Percentiles rank a stretch among this genome's conserved stretches.
Evolutionary conservation across 2,329 filamentous ascomycete genomes (phyloP).

Genomic region (Hymenoscyphus fraxineus): DNA sequence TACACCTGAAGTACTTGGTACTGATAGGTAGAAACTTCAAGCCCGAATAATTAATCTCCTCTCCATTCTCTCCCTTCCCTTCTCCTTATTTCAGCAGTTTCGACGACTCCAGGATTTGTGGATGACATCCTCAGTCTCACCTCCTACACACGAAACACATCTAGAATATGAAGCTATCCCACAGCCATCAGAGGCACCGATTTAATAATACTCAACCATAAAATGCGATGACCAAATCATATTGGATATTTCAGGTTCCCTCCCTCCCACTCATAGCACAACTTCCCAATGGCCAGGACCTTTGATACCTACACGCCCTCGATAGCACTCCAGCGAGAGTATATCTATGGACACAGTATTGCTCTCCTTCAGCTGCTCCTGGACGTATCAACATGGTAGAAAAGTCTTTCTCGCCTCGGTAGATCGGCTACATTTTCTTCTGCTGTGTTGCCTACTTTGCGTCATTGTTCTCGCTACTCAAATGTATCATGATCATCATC

Average conservation of each 20-base stretch:
- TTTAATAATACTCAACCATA: background rate
- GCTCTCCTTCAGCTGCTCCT: no score
- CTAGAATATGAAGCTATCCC: background rate
- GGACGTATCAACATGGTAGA: no score
- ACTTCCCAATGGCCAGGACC: background rate
- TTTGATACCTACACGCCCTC: background rate
- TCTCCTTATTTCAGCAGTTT: background rate
- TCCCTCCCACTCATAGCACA: background rate
- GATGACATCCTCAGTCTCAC: background rate
- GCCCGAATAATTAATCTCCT: background rate
- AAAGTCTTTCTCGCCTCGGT: no score
- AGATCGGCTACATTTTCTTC: no score
- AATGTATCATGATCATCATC: no score
- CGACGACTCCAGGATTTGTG: background rate
- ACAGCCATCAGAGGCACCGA: background rate
- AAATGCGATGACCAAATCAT: background rate
- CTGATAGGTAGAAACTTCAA: background rate
- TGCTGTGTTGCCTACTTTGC: no score
- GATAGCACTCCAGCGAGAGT: background rate
- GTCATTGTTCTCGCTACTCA: no score
- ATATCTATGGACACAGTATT: background rate
- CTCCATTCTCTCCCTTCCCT: background rate
- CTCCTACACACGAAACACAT: background rate
- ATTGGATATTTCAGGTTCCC: background rate
- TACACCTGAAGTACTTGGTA: background rate